phyloP scores from a whole-genome alignment of 148 eudicot species.

The Rhododendron vialii region DNA sequence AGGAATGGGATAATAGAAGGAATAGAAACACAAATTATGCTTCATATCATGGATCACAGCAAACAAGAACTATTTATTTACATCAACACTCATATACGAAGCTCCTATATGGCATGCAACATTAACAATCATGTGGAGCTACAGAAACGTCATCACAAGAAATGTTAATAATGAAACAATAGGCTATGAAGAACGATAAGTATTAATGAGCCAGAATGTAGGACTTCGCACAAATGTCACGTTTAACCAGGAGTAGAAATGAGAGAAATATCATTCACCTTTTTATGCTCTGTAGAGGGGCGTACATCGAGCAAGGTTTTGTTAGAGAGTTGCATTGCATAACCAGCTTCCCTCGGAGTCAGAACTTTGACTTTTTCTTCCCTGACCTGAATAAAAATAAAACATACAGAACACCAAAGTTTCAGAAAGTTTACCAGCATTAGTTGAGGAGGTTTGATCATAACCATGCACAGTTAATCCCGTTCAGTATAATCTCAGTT shows the following conservation, averaged over 20 bases:
- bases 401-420: conserved; percentile 21
- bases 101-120: not conserved
- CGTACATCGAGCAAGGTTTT: conserved; percentile 89
- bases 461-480: not conserved
- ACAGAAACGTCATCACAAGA: conserved; percentile 8
- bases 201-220: not conserved
- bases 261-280: conserved; percentile 37
- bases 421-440: not conserved
- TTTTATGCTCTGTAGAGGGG: conserved; percentile 69
- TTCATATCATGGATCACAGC: not conserved
- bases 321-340: conserved; percentile 80
- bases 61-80: not conserved
- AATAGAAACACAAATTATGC: not conserved
- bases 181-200: not conserved
- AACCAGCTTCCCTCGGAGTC: conserved; percentile 90
- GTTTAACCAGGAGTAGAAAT: not conserved
- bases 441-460: not conserved
- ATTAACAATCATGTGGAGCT: not conserved
- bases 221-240: not conserved
- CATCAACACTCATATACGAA: not conserved
- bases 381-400: conserved; percentile 55
- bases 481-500: too few species aligned
- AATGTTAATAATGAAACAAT: not conserved
- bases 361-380: conserved; percentile 81
- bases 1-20: not conserved